Percentiles rank a stretch among this genome's conserved stretches.
Conservation (phyloP, 2,329 filamentous ascomycete genomes). For the Penicillium vulpinum region DNA sequence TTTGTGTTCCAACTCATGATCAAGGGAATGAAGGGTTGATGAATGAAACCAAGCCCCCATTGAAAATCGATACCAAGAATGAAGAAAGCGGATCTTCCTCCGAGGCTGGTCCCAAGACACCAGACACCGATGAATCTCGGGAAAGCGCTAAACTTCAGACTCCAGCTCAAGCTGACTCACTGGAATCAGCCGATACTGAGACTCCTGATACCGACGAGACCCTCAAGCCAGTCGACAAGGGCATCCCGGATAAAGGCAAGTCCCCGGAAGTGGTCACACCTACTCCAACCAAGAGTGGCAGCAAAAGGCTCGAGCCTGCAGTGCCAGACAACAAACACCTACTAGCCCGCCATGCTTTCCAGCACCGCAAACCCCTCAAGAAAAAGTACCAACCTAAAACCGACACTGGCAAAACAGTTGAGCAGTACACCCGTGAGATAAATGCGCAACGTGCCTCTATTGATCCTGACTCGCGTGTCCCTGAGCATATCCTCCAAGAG, state of each 20-base stretch:
- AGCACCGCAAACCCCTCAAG: conserved; percentile 6
- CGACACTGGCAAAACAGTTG: conserved; percentile 3
- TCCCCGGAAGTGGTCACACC: not conserved
- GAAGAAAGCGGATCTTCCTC: not conserved
- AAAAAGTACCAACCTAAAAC: conserved; percentile 5
- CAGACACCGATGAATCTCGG: conserved; percentile 4
- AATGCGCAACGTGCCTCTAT: not conserved
- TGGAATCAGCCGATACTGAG: not conserved
- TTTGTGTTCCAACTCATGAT: not conserved
- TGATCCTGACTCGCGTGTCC: not conserved
- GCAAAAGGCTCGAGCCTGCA: not conserved
- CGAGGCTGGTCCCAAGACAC: not conserved
- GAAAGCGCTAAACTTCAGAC: not conserved
- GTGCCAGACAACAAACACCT: not conserved
- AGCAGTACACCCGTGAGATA: conserved; percentile 4
- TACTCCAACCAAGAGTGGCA: not conserved
- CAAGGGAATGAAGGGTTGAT: not conserved
- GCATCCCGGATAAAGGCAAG: not conserved
- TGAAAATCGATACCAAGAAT: not conserved
- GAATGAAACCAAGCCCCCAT: not conserved
- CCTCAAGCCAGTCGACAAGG: not conserved
- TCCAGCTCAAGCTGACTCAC: not conserved
- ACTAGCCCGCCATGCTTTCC: not conserved
- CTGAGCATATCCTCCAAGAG: not conserved
- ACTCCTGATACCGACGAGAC: not conserved